Evolutionary conservation across 2,329 filamentous ascomycete species (phyloP).

Genomic region (Xylariaceae sp.): DNA sequence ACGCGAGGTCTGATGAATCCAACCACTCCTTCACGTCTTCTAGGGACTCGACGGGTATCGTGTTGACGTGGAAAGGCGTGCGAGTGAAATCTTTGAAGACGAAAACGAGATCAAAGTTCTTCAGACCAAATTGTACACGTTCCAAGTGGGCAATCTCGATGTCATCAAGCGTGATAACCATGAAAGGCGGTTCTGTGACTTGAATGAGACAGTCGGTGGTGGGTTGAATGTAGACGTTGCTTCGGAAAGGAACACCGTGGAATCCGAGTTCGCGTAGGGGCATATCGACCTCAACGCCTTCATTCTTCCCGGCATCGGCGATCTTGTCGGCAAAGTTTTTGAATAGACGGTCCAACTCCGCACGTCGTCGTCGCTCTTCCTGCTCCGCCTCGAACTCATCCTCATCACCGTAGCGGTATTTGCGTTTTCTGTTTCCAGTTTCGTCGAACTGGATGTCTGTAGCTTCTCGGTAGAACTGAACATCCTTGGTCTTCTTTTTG

Average conservation of each 20-base stretch:
- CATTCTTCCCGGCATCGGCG: conserved; percentile 86
- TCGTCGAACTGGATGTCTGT: conserved; percentile 99
- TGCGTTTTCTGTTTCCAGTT: conserved; percentile 95
- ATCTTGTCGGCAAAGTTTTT: conserved; percentile 97
- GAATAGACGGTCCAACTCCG: conserved; percentile 93
- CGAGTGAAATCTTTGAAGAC: conserved; percentile 96
- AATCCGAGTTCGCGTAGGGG: conserved; percentile 95
- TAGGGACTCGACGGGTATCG: conserved; percentile 90
- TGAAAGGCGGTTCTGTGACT: conserved; percentile 93
- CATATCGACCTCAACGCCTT: conserved; percentile 90
- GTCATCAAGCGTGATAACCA: conserved; percentile 91
- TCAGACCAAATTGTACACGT: conserved; percentile 91
- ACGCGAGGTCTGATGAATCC: conserved; percentile 91
- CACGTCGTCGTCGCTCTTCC: conserved; percentile 85
- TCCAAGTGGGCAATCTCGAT: conserved; percentile 96
- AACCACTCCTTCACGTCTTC: conserved; percentile 98
- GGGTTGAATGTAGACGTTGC: conserved; percentile 91
- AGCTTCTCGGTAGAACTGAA: conserved; percentile 96
- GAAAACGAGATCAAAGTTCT: conserved; percentile 98
- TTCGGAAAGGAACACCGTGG: conserved; percentile 92
- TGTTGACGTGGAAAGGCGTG: conserved; percentile 92
- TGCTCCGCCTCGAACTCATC: conserved; percentile 99
- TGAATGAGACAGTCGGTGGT: conserved; percentile 97
- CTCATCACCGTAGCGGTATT: conserved; percentile 95
- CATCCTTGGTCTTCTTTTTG: conserved; percentile 96